These are phyloP conservation scores for Monosporascus sp. DNA, from an alignment of 2,329 filamentous ascomycete genomes.

Conservation along the genomic window DNA sequence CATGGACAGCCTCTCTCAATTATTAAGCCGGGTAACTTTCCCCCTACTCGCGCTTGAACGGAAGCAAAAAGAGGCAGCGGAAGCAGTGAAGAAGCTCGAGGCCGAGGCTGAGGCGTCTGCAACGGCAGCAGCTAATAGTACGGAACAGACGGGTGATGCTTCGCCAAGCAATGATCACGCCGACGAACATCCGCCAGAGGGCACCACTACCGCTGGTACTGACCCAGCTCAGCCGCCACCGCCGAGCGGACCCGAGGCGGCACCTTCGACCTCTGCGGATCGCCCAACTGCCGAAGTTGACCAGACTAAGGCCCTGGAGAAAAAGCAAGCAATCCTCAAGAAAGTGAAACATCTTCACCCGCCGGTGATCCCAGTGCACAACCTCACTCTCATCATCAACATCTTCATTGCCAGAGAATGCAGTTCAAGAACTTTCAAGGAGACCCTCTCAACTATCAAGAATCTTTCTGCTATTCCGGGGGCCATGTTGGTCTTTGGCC, in stretches of 20 bases:
- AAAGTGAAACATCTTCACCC: slow-evolving; percentile 62
- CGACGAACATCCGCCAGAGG: slow-evolving; percentile 6
- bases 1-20: slow-evolving; percentile 86
- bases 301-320: slow-evolving; percentile 32
- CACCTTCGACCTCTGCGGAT: slow-evolving; percentile 20
- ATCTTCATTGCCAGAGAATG: slow-evolving; percentile 95
- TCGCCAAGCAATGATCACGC: slow-evolving; percentile 8
- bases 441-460: slow-evolving; percentile 97
- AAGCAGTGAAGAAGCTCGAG: slow-evolving; percentile 32
- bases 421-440: slow-evolving; percentile 95
- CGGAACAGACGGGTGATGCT: slow-evolving; percentile 5
- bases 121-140: slow-evolving; percentile 10
- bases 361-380: slow-evolving; percentile 80
- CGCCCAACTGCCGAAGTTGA: slow-evolving; percentile 27
- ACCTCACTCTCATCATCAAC: slow-evolving; percentile 89
- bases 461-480: slow-evolving; percentile 91
- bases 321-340: slow-evolving; percentile 39
- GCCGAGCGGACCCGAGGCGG: slow-evolving; percentile 10
- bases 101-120: slow-evolving; percentile 15
- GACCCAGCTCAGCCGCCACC: slow-evolving; percentile 14
- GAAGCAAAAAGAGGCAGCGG: slow-evolving; percentile 43
- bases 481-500: slow-evolving; percentile 85
- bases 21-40: slow-evolving; percentile 83
- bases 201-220: slow-evolving; percentile 8
- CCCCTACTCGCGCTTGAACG: slow-evolving; percentile 78